A percentile compares a stretch with the other conserved stretches of the same genome.
phyloP scores from a whole-genome alignment of 139 green algal genomes.

The Closterium sp. region DNA sequence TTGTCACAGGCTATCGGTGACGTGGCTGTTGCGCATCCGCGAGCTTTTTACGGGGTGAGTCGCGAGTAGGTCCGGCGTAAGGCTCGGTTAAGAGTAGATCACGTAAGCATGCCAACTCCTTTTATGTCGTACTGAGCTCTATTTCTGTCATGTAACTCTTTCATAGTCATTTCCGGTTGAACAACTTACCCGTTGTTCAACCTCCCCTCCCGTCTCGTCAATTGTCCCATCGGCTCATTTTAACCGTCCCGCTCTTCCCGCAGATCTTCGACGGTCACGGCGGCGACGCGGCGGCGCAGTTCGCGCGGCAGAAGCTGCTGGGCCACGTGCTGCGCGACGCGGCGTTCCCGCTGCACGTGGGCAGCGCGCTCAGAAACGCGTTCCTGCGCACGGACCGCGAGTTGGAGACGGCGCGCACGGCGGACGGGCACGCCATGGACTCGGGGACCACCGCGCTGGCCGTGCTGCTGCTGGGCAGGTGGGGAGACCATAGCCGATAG shows the following conservation, averaged over 20 bases:
- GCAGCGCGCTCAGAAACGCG: neutral
- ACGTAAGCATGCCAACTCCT: no score
- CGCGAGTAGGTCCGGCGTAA: neutral
- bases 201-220: no score
- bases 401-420: neutral
- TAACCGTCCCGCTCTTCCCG: neutral
- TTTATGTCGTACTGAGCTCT: no score
- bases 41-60: slow-evolving; percentile 47
- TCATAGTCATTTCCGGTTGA: no score
- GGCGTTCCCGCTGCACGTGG: slow-evolving; percentile 24
- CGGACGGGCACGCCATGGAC: neutral
- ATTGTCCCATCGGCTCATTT: no score
- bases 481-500: neutral
- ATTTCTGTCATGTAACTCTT: no score
- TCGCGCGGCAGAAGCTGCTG: slow-evolving; percentile 35
- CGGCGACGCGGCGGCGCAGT: slow-evolving; percentile 30
- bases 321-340: slow-evolving; percentile 27
- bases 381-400: slow-evolving; percentile 33
- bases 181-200: no score
- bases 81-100: no score
- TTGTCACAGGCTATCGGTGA: slow-evolving; percentile 5
- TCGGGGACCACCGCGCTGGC: slow-evolving; percentile 54
- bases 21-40: slow-evolving; percentile 3
- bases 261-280: slow-evolving; percentile 49
- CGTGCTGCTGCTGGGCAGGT: slow-evolving; percentile 52